Evolutionary conservation across 2,329 filamentous ascomycete species (phyloP), one percentile per base, ranked within the genome.

Genomic region (Setomelanomma holmii): DNA sequence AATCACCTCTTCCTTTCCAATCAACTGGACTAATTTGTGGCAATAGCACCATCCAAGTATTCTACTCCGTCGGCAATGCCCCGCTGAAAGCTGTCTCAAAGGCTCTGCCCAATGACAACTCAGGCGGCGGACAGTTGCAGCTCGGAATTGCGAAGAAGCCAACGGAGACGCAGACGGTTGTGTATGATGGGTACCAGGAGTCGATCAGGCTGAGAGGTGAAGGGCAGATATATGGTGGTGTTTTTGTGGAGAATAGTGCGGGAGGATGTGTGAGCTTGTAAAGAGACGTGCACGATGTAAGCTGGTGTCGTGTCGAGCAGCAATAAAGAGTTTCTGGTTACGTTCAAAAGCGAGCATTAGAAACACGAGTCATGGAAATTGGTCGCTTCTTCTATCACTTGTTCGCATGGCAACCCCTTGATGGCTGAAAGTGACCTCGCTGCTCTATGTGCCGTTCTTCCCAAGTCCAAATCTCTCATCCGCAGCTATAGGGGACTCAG

Each of bases 231-330:
- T 72, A 72, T 53, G 68, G 68, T 1, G 64, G 71, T 2, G 45
- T 73, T 5, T 73, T 73, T 27, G 59, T 72, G 4, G 71, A 73
- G 45, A 55, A 64, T 30, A 67, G 64, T 22, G 49, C 51, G 6
- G 38, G 14, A 5, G 67, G 60, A 1, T 68, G 67, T 35, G 33
- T 35, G 33, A 35, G n/a, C 5, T 35, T 16, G n/a, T 35, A 35
- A n/a, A n/a, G n/a, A n/a, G n/a, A n/a, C n/a, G n/a, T n/a, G n/a
- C n/a, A n/a, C n/a, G n/a, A n/a, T n/a, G n/a, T n/a, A n/a, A n/a
- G n/a, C n/a, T n/a, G n/a, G n/a, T n/a, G n/a, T n/a, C n/a, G n/a
- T n/a, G n/a, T n/a, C n/a, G n/a, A n/a, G n/a, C n/a, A n/a, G n/a
- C n/a, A n/a, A n/a, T n/a, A n/a, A n/a, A n/a, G n/a, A n/a, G n/a